Evolutionary conservation across 768 basidiomycete genomes (phyloP).

Genomic region (Boletus pseudopeckii): DNA sequence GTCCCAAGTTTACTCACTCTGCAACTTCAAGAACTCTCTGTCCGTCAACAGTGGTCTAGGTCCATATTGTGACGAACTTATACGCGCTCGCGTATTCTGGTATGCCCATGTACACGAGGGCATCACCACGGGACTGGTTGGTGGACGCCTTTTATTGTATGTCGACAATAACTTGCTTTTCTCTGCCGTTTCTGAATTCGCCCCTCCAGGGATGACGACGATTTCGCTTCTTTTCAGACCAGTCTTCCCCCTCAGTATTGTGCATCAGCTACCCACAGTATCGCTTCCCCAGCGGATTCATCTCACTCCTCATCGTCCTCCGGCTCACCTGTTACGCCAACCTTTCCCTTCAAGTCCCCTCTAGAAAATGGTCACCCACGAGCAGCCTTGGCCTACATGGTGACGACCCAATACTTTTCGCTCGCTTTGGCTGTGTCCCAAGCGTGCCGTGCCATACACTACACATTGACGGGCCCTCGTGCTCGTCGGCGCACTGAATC

Average conservation of each 20-base stretch:
- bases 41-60: conserved; percentile 48
- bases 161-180: conserved; percentile 24
- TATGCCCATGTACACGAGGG: conserved; percentile 86
- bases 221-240: conserved; percentile 68
- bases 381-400: conserved; percentile 44
- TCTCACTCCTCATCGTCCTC: conserved; percentile 34
- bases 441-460: conserved; percentile 76
- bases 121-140: conserved; percentile 74
- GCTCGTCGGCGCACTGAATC: conserved; percentile 58
- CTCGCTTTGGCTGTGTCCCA: conserved; percentile 72
- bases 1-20: conserved; percentile 77
- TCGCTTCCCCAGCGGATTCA: conserved; percentile 33
- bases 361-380: conserved; percentile 28
- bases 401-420: conserved; percentile 58
- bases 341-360: conserved; percentile 23
- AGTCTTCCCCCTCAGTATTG: conserved; percentile 47
- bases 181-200: not conserved
- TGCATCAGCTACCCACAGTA: conserved; percentile 23
- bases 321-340: conserved; percentile 21
- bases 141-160: conserved; percentile 81
- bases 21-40: conserved; percentile 46
- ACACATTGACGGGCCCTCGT: conserved; percentile 72
- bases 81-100: conserved; percentile 84
- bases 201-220: conserved; percentile 61
- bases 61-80: conserved; percentile 54